Base-by-base conservation (phyloP, 163 green algal species). In the Chlamydomonas reinhardtii region DNA sequence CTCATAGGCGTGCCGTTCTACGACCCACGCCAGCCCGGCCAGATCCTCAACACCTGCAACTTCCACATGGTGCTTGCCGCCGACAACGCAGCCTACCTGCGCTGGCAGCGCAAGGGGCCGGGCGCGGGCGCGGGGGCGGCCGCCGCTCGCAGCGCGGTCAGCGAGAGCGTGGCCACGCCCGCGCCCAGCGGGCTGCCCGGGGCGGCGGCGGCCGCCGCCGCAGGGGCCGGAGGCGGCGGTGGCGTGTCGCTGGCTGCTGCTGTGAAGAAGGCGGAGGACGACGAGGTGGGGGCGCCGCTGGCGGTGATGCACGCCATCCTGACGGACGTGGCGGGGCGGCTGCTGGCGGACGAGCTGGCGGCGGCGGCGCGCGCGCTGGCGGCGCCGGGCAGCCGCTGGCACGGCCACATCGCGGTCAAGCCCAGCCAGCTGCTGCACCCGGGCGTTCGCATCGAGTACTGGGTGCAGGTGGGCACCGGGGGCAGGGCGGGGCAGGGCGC, bases 391-490 rank as follows among this genome's bases (percentile, higher is more conserved):
- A 86, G 78, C 27, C 73, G 68, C 22, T 94, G 91, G 91, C 74
- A 79, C 35, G 90, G 90, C 5, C 86, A 93, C 37, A 74, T 91
- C 3, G 27, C 65, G 73, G 62, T 94, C 8, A 56, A 74, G 48
- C 68, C 77, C n/a, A 52, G 82, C 6, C 34, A 78, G 52, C 56
- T 86, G 59, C 85, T 94, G 27, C 48, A 35, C 24, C 88, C 88
- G 0, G 91, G 91, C 17, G 32, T 94, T n/a, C 86, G 88, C 4
- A 66, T 93, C 35, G 68, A 73, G 25, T 92, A 93, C 78, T 94
- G 91, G 91, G 48, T 56, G 48, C 48, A 68, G 62, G 61, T 61
- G 78, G 48, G 48, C 9, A 14, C 48, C 1, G 1, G 48, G 48
- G 48, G 48, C 48, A 56, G 11, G 9, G 48, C 48, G 8, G 39